phyloP scores from a whole-genome alignment of 176 grass and related monocot genomes.

The Lolium rigidum region DNA sequence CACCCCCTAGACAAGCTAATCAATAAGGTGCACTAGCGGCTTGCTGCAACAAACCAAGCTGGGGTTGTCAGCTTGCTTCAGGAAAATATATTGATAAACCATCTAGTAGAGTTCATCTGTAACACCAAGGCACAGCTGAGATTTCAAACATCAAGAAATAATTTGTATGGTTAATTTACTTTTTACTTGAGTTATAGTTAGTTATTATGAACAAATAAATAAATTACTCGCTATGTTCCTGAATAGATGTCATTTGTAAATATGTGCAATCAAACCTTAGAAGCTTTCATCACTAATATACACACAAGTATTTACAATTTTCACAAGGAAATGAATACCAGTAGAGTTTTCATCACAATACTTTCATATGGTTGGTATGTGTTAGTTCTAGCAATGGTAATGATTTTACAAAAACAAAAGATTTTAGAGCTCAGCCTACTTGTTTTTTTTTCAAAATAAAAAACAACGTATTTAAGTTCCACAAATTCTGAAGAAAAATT shows the following conservation, averaged over 20 bases:
- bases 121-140: background rate
- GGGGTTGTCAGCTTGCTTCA: background rate
- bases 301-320: background rate
- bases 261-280: background rate
- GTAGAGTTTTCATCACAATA: background rate
- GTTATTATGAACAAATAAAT: background rate
- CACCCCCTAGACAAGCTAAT: conserved; percentile 10
- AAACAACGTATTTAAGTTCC: too few species aligned
- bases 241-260: background rate
- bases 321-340: background rate
- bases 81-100: background rate
- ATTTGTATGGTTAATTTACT: background rate
- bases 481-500: too few species aligned
- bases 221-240: background rate
- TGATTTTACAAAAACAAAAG: background rate
- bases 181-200: background rate
- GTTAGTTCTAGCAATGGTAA: background rate
- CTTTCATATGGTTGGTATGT: background rate
- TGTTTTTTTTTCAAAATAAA: too few species aligned
- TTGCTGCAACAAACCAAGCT: conserved; percentile 21
- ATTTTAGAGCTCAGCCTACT: too few species aligned
- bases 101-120: background rate
- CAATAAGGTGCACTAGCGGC: background rate
- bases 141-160: background rate
- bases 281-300: background rate